phyloP scores from a whole-genome alignment of 306 rosid species.

The Prunus padus region DNA sequence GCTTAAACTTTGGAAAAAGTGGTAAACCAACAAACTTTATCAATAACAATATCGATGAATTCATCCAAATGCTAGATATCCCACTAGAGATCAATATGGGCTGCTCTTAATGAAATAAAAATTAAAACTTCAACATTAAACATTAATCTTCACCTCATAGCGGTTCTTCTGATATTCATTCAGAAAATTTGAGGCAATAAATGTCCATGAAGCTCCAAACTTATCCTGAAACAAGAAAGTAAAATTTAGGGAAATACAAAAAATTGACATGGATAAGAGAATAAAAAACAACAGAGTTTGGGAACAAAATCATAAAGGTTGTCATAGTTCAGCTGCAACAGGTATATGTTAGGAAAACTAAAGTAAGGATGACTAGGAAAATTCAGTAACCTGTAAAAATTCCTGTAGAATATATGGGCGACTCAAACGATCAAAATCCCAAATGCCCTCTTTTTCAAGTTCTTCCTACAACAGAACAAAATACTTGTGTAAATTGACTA shows the following conservation, averaged over 20 bases:
- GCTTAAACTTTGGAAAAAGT: background rate
- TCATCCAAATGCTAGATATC: background rate
- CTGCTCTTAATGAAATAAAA: background rate
- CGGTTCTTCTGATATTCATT: slow-evolving; percentile 57
- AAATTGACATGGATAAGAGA: slow-evolving; percentile 14
- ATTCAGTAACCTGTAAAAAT: slow-evolving; percentile 60
- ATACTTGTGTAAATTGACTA: slow-evolving; percentile 16
- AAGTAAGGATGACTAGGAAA: slow-evolving; percentile 16
- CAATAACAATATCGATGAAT: background rate
- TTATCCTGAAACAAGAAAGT: slow-evolving; percentile 59
- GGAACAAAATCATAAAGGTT: background rate
- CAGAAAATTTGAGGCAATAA: slow-evolving; percentile 70
- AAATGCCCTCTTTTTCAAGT: slow-evolving; percentile 87
- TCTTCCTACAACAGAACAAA: slow-evolving; percentile 64
- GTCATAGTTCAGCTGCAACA: background rate
- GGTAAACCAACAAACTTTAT: background rate
- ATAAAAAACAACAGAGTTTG: slow-evolving; percentile 3
- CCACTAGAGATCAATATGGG: slow-evolving; percentile 18
- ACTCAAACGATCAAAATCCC: slow-evolving; percentile 95
- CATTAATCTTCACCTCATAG: slow-evolving; percentile 60
- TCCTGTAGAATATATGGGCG: slow-evolving; percentile 72
- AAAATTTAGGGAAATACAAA: background rate
- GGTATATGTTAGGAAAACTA: slow-evolving; percentile 1
- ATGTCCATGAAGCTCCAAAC: slow-evolving; percentile 79
- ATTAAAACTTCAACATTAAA: slow-evolving; percentile 1